Evolutionary conservation across 75 land plant genomes (phyloP).

Genomic region (Isoetes taiwanensis): DNA sequence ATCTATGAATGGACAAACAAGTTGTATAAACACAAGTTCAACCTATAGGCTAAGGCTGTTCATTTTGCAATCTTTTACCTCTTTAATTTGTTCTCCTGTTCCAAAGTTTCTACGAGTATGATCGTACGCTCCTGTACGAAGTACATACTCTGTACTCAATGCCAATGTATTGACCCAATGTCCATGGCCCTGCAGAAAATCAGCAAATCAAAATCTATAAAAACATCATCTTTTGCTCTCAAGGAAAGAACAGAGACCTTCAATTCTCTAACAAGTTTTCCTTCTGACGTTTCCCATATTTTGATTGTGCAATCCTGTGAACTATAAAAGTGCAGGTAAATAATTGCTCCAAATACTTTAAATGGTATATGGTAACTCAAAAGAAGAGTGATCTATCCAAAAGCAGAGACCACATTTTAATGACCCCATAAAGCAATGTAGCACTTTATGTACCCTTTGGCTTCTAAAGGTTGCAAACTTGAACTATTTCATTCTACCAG

Average conservation of each 20-base stretch:
- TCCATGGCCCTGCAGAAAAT: conserved; percentile 63
- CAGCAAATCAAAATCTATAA: neutral
- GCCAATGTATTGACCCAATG: conserved; percentile 98
- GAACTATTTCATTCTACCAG: no score
- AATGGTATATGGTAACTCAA: no score
- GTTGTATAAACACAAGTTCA: neutral
- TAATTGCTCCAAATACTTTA: no score
- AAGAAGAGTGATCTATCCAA: no score
- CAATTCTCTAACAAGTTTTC: conserved; percentile 83
- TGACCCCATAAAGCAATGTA: no score
- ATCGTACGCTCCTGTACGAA: conserved; percentile 90
- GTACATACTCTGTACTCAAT: conserved; percentile 83
- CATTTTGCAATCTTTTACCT: conserved; percentile 30
- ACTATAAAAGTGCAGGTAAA: no score
- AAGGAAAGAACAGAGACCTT: conserved; percentile 41
- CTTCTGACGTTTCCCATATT: conserved; percentile 88
- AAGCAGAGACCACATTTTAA: no score
- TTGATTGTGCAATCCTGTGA: conserved; percentile 96
- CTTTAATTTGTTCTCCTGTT: conserved; percentile 77
- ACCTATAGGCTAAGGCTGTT: neutral
- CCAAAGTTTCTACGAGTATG: conserved; percentile 61
- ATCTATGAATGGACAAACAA: neutral
- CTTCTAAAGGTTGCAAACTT: no score
- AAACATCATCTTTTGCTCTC: neutral
- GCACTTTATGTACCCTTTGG: no score